These are phyloP conservation scores for Lepidium didymum DNA, from an alignment of 345 rosid species.

Conservation along the genomic window DNA sequence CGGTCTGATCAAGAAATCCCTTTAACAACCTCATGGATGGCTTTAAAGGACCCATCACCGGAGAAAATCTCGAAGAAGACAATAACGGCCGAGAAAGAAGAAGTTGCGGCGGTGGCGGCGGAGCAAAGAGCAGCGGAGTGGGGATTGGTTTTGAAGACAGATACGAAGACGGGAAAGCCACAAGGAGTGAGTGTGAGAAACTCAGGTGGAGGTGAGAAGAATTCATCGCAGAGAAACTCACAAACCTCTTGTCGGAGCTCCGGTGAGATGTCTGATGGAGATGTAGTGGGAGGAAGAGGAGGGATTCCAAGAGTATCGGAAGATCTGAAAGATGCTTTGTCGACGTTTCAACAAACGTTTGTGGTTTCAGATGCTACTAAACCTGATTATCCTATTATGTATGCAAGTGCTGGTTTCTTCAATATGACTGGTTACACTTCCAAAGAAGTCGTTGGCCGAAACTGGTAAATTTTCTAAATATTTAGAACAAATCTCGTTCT, in stretches of 20 bases:
- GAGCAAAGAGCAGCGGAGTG: slow-evolving; percentile 95
- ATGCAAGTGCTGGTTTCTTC: slow-evolving; percentile 97
- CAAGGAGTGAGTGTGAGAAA: slow-evolving; percentile 65
- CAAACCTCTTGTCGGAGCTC: slow-evolving; percentile 73
- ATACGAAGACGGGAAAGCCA: slow-evolving; percentile 75
- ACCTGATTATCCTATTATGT: slow-evolving; percentile 82
- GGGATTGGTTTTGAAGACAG: slow-evolving; percentile 85
- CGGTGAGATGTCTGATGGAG: slow-evolving; percentile 52
- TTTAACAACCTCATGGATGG: slow-evolving; percentile 90
- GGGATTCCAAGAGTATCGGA: slow-evolving; percentile 75
- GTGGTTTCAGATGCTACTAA: slow-evolving; percentile 94
- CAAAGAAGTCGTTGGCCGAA: slow-evolving; percentile 88
- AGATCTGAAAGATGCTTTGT: slow-evolving; percentile 69
- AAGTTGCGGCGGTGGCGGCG: slow-evolving; percentile 45
- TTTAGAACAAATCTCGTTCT: background rate
- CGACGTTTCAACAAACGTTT: slow-evolving; percentile 89
- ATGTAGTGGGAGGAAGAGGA: slow-evolving; percentile 29
- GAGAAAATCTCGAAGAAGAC: slow-evolving; percentile 4
- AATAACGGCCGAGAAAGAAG: slow-evolving; percentile 17
- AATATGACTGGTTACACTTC: slow-evolving; percentile 96
- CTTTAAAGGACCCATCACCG: slow-evolving; percentile 49
- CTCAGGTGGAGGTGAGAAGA: slow-evolving; percentile 61
- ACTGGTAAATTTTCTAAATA: slow-evolving; percentile 42
- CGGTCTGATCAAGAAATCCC: slow-evolving; percentile 38
- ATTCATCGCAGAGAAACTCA: slow-evolving; percentile 52